phyloP scores from a whole-genome alignment of 129 eudicot species.

The Tagetes erecta region DNA sequence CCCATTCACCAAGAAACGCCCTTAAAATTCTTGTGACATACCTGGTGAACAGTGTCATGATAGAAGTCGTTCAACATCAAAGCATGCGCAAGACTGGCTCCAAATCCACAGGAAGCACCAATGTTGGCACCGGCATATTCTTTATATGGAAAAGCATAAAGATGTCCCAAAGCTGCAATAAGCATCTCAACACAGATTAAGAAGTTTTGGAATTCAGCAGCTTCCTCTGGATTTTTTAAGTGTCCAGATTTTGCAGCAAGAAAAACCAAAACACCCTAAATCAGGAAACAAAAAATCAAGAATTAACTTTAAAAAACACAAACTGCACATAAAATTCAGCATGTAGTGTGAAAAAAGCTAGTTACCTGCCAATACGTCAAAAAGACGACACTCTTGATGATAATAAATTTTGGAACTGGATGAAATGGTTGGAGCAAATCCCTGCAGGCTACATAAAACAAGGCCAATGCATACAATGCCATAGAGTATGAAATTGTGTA shows the following conservation, averaged over 20 bases:
- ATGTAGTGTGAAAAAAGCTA: neutral
- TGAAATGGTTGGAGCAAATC: slow-evolving; percentile 91
- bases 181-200: slow-evolving; percentile 96
- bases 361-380: slow-evolving; percentile 97
- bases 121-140: slow-evolving; percentile 98
- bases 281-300: neutral
- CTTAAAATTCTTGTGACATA: neutral
- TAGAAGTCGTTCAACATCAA: slow-evolving; percentile 82
- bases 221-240: slow-evolving; percentile 75
- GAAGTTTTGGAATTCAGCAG: slow-evolving; percentile 87
- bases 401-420: slow-evolving; percentile 94
- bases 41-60: slow-evolving; percentile 98
- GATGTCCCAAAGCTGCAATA: slow-evolving; percentile 93
- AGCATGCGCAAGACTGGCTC: slow-evolving; percentile 90
- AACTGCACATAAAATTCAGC: neutral
- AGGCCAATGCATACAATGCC: slow-evolving; percentile 91
- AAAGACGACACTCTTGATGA: slow-evolving; percentile 87
- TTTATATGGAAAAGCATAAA: slow-evolving; percentile 93
- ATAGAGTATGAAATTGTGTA: slow-evolving; percentile 82
- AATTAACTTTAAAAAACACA: neutral
- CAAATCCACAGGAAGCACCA: slow-evolving; percentile 66
- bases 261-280: slow-evolving; percentile 89
- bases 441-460: slow-evolving; percentile 91
- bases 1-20: no score
- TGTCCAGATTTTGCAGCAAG: slow-evolving; percentile 89